phyloP scores from a whole-genome alignment of 225 moss, liverwort and hornwort genomes.

The Polytrichum formosum region DNA sequence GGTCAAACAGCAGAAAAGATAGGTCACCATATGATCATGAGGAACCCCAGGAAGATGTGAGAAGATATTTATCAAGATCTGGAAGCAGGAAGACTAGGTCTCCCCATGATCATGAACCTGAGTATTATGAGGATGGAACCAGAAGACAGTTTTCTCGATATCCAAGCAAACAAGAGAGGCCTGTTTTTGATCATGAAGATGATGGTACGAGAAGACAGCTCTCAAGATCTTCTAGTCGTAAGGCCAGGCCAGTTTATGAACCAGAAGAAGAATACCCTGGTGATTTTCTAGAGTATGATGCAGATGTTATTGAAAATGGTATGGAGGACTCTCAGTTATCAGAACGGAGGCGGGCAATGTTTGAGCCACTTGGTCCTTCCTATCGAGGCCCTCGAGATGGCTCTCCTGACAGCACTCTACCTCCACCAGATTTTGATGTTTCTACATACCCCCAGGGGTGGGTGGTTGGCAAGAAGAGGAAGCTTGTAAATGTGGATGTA shows the following conservation, averaged over 20 bases:
- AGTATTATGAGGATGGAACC: slow-evolving; percentile 50
- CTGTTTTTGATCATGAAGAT: slow-evolving; percentile 49
- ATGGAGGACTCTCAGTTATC: slow-evolving; percentile 80
- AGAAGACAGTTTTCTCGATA: slow-evolving; percentile 36
- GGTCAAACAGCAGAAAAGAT: slow-evolving; percentile 53
- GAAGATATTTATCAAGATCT: slow-evolving; percentile 50
- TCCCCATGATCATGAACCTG: slow-evolving; percentile 46
- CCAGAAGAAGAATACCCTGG: slow-evolving; percentile 33
- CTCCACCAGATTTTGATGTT: slow-evolving; percentile 91
- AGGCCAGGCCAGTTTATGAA: slow-evolving; percentile 37
- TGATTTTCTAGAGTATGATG: slow-evolving; percentile 59
- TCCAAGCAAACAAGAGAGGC: slow-evolving; percentile 49
- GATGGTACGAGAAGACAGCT: slow-evolving; percentile 58
- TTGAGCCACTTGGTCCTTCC: slow-evolving; percentile 90
- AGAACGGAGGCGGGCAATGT: slow-evolving; percentile 86
- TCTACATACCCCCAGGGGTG: slow-evolving; percentile 90
- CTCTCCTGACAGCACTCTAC: slow-evolving; percentile 77
- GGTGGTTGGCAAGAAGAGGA: slow-evolving; percentile 98
- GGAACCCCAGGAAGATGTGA: slow-evolving; percentile 51
- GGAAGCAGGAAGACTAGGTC: slow-evolving; percentile 55
- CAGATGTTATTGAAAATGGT: slow-evolving; percentile 58
- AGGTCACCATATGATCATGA: slow-evolving; percentile 53
- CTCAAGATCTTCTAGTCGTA: slow-evolving; percentile 51
- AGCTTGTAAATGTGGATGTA: slow-evolving; percentile 97
- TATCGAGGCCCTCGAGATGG: slow-evolving; percentile 77